Evolutionary conservation across 306 rosid species (phyloP).

Genomic region (Alnus glutinosa): DNA sequence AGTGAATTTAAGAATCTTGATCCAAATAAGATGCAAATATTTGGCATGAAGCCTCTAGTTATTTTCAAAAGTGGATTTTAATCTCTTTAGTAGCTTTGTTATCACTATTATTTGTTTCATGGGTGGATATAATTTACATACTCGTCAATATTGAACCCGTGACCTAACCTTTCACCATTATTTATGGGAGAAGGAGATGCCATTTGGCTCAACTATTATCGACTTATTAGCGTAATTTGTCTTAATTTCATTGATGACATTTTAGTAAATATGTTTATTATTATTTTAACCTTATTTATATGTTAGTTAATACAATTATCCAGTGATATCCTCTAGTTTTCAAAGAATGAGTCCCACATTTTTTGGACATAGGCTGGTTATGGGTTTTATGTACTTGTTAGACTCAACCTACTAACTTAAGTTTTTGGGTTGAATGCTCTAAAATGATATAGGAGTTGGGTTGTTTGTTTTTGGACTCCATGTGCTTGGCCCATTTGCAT

Average conservation of each 20-base stretch:
- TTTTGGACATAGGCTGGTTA: neutral
- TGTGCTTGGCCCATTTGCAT: neutral
- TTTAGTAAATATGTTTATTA: slow-evolving; percentile 22
- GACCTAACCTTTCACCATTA: neutral
- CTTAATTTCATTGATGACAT: neutral
- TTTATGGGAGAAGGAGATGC: neutral
- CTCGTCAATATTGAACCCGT: neutral
- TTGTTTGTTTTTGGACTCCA: neutral
- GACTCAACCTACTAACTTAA: neutral
- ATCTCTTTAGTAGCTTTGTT: neutral
- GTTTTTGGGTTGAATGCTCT: slow-evolving; percentile 1
- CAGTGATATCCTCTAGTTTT: neutral
- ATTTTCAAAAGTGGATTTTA: neutral
- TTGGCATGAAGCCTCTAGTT: neutral
- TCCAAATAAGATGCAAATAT: neutral
- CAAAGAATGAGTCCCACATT: neutral
- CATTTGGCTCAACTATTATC: neutral
- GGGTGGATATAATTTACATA: neutral
- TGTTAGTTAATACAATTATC: slow-evolving; percentile 13
- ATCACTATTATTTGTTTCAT: neutral
- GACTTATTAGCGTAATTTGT: neutral
- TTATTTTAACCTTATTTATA: slow-evolving; percentile 14
- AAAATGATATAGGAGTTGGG: neutral
- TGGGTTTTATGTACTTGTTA: neutral
- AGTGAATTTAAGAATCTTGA: neutral